Evolutionary conservation across 2,329 filamentous ascomycete genomes (phyloP).

Genomic region (Trichoderma sp.): DNA sequence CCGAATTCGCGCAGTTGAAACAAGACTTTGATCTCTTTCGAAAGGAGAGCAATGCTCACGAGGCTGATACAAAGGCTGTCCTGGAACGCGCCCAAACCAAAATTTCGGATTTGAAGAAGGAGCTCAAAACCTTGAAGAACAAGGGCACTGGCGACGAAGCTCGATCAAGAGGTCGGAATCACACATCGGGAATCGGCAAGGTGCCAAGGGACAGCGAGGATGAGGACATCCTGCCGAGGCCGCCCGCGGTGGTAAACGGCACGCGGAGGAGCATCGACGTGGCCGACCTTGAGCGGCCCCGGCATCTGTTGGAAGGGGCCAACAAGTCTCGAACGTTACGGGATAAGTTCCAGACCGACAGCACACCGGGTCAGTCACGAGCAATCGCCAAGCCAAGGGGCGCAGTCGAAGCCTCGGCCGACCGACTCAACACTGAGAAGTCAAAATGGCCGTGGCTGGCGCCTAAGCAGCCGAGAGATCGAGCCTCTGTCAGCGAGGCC

Average conservation of each 20-base stretch:
- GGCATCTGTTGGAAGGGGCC: conserved; percentile 31
- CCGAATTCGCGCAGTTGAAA: conserved; percentile 53
- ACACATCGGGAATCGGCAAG: conserved; percentile 31
- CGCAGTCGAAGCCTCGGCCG: conserved; percentile 30
- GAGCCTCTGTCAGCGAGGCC: conserved; percentile 43
- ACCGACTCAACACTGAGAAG: conserved; percentile 39
- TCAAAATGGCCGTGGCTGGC: conserved; percentile 48
- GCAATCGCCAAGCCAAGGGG: conserved; percentile 29
- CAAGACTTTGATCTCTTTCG: conserved; percentile 58
- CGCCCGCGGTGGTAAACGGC: conserved; percentile 7
- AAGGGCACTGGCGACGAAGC: conserved; percentile 29
- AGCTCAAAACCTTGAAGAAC: conserved; percentile 51
- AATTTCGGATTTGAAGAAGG: conserved; percentile 58
- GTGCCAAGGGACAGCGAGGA: conserved; percentile 27
- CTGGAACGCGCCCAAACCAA: conserved; percentile 59
- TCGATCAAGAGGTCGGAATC: conserved; percentile 40
- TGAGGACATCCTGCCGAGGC: neutral
- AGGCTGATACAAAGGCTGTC: conserved; percentile 59
- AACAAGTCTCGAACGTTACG: conserved; percentile 38
- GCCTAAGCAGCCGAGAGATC: conserved; percentile 46
- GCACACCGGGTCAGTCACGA: conserved; percentile 29
- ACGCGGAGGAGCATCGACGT: conserved; percentile 39
- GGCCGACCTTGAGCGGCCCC: conserved; percentile 28
- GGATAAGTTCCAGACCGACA: conserved; percentile 43
- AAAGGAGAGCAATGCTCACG: conserved; percentile 55